These are phyloP conservation scores for Camellia sinensis DNA, from an alignment of 148 eudicot species.

Conservation along the genomic window DNA sequence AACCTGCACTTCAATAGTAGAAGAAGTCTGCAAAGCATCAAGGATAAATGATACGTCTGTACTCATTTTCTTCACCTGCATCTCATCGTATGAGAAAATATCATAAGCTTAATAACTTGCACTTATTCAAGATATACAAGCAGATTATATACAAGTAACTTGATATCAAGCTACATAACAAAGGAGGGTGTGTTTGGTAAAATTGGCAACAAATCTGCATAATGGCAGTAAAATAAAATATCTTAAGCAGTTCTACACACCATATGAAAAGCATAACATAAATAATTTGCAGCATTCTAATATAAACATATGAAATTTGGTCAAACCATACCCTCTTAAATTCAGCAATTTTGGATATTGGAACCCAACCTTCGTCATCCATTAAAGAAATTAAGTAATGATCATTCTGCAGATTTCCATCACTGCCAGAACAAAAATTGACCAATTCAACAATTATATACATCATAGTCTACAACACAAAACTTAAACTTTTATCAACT, in stretches of 20 bases:
- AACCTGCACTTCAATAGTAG: slow-evolving; percentile 81
- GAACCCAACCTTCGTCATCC: slow-evolving; percentile 94
- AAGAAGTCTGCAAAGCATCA: slow-evolving; percentile 71
- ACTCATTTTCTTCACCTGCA: slow-evolving; percentile 86
- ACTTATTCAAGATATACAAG: background rate
- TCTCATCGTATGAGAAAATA: slow-evolving; percentile 14
- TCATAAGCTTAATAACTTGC: background rate
- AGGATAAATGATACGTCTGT: slow-evolving; percentile 69
- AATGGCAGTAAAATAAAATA: too few species aligned
- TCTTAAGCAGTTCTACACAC: background rate
- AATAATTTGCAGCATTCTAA: background rate
- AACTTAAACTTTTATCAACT: background rate
- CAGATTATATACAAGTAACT: background rate
- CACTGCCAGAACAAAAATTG: slow-evolving; percentile 55
- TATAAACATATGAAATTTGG: background rate
- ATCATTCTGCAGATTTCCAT: slow-evolving; percentile 75
- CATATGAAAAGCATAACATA: background rate
- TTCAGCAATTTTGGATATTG: slow-evolving; percentile 68
- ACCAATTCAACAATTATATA: slow-evolving; percentile 7
- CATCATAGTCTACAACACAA: slow-evolving; percentile 3
- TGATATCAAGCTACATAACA: background rate
- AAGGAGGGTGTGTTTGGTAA: background rate
- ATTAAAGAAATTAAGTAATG: slow-evolving; percentile 72
- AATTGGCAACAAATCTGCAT: background rate
- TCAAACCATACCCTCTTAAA: slow-evolving; percentile 73